These are phyloP conservation scores for Lachancea waltii DNA, from an alignment of 805 yeast genomes.

Conservation along the genomic window DNA sequence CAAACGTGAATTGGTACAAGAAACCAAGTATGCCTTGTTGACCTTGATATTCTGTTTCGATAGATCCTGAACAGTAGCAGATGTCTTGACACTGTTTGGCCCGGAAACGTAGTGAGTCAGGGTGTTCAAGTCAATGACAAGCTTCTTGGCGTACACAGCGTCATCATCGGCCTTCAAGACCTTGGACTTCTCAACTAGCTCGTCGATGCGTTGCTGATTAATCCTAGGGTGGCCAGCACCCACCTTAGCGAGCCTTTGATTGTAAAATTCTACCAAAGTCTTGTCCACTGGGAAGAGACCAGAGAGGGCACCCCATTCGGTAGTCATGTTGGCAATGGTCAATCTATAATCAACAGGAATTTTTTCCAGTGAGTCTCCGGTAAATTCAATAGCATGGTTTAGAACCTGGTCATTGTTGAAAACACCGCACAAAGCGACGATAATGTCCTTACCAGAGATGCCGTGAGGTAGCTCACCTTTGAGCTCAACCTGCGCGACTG, in stretches of 20 bases:
- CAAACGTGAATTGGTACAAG: constrained; percentile 93
- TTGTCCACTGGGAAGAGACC: constrained; percentile 96
- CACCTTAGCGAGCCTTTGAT: constrained; percentile 42
- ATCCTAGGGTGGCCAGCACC: constrained; percentile 82
- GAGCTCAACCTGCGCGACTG: constrained; percentile 90
- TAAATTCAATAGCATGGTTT: constrained; percentile 90
- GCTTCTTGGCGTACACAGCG: constrained; percentile 83
- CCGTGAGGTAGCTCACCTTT: constrained; percentile 77
- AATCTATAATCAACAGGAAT: constrained; percentile 77
- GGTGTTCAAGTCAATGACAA: constrained; percentile 71
- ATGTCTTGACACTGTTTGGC: constrained; percentile 93
- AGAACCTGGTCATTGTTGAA: constrained; percentile 89
- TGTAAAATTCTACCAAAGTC: constrained; percentile 71
- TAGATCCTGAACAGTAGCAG: constrained; percentile 70
- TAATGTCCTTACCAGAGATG: constrained; percentile 93
- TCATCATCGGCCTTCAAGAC: constrained; percentile 53
- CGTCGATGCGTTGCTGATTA: constrained; percentile 51
- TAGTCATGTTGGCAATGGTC: constrained; percentile 95
- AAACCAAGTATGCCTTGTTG: constrained; percentile 93
- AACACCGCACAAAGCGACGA: constrained; percentile 90
- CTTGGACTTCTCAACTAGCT: constrained; percentile 16
- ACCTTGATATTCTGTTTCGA: constrained; percentile 67
- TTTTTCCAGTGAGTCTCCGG: constrained; percentile 68
- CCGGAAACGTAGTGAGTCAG: constrained; percentile 89
- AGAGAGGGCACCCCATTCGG: constrained; percentile 98